Base-by-base conservation (phyloP, 768 basidiomycete genomes). In the Rhodosporidiobolus sp. region DNA sequence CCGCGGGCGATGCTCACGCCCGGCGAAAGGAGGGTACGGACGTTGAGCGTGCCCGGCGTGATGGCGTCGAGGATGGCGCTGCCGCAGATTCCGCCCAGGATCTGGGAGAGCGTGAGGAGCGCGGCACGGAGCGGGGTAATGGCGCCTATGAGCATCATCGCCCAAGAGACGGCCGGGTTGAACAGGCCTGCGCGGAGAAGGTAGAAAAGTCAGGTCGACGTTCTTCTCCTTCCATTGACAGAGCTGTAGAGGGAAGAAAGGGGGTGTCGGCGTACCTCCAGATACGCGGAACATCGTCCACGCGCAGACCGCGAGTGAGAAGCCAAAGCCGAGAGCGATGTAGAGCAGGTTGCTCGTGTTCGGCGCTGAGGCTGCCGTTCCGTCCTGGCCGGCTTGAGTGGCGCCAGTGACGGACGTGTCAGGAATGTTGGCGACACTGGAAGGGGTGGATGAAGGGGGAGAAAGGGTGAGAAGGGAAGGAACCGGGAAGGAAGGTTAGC, bases 331-430 rank as follows among this genome's bases (percentile, higher is more conserved):
- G 28, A 72, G 53, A 9, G 73, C 63, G 68, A 78, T 76, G 73
- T 73, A 76, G 22, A 78, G 54, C 28, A 77, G 35, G 58, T 74
- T 70, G 28, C 73, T 67, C 4, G 71, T 72, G 56, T 78, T 76
- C 24, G 62, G 46, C 12, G 56, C 50, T 4, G 75, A 49, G 20
- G 72, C 72, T 6, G 19, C 35, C 17, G 67, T 35, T 5, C 69
- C 45, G 26, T 46, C 52, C 53, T 77, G 77, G 2, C 70, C 70
- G 4, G 22, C 65, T 12, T 24, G 19, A 0, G 35, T 57, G 0
- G 46, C 68, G 32, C 66, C 63, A 9, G 72, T 76, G 30, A 65
- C 63, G 20, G 57, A 50, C 35, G 67, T 69, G 3, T 52, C 19
- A 2, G 63, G 63, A n/a, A 73, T 56, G 20, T 56, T 56, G 3